Conservation (phyloP, 768 basidiomycete genomes). For the Tricholoma bakamatsutake region DNA sequence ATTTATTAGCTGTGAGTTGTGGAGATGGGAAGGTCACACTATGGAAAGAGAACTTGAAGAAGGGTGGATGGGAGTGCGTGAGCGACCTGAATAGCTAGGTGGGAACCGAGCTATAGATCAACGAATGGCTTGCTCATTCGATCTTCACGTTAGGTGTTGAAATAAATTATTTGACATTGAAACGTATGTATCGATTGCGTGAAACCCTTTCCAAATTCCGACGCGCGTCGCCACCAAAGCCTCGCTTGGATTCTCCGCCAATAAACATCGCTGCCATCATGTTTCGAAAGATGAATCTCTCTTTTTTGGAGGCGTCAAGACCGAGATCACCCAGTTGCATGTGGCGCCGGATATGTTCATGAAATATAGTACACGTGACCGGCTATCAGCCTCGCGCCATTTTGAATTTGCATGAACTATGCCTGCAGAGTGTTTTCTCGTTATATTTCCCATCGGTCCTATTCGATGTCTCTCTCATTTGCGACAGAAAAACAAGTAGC, state of each 20-base stretch:
- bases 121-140: not conserved
- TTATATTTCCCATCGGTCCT: slow-evolving; percentile 13
- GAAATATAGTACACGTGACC: slow-evolving; percentile 1
- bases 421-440: slow-evolving; percentile 10
- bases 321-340: too few relatives aligned
- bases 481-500: slow-evolving; percentile 75
- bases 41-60: slow-evolving; percentile 97
- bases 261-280: not conserved
- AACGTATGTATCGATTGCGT: not conserved
- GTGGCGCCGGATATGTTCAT: too few relatives aligned
- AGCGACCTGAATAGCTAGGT: slow-evolving; percentile 84
- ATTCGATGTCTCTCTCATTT: slow-evolving; percentile 49
- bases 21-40: slow-evolving; percentile 97
- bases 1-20: slow-evolving; percentile 92
- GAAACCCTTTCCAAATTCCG: too few relatives aligned
- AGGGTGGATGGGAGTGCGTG: slow-evolving; percentile 95
- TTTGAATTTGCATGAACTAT: not conserved
- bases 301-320: too few relatives aligned
- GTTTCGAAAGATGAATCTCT: too few relatives aligned
- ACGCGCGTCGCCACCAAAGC: too few relatives aligned
- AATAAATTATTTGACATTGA: not conserved
- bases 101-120: not conserved
- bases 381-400: not conserved
- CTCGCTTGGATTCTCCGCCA: not conserved
- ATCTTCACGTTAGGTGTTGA: not conserved